Evolutionary conservation across 805 yeast species (phyloP), one percentile per base, ranked within the genome.

Genomic region (Candida nonsorbophila): DNA sequence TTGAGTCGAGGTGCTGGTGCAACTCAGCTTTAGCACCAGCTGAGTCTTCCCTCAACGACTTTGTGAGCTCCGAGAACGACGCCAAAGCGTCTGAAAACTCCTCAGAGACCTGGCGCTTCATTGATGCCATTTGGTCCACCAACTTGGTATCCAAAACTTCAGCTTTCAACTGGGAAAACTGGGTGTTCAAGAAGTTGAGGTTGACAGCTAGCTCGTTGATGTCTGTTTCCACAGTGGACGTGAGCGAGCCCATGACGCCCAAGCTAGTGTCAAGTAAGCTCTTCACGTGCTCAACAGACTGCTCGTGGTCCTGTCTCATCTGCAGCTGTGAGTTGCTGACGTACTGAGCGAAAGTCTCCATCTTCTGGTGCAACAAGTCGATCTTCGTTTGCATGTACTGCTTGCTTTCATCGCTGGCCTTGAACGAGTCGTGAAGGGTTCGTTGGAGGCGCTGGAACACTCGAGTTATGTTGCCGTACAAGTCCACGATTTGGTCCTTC

Each of bases 391-490:
- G 27, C 8, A 49, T 24, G 7, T 19, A 19, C 1, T 16, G 19
- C 16, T 32, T 34, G 7, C 18, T 14, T 9, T 36, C 39, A 7
- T 38, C 36, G 6, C 32, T 20, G 8, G 14, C 23, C 5, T 30
- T 19, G 4, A 29, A 25, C 1, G 37, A 16, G 2, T 14, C 14
- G 6, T 16, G 17, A 5, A 30, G 17, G 14, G 36, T 28, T 7
- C 23, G 15, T 11, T 24, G 18, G 5, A 39, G 27, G 10, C 31
- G 30, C 6, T 34, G 29, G 24, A 46, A 42, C 3, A 44, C 14
- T 14, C 33, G 32, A 0, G 79, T 73, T 7, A 76, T 61, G 35
- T 74, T 73, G 10, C 61, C 27, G 39, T 70, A 75, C 20, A 73
- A 40, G 8, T 53, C 45, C 27, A 74, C 34, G 0, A 75, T 58